Percentiles rank a stretch among this genome's conserved stretches.
These are phyloP conservation scores for Sisymbrium irio DNA, from an alignment of 345 rosid genomes.

Conservation along the genomic window DNA sequence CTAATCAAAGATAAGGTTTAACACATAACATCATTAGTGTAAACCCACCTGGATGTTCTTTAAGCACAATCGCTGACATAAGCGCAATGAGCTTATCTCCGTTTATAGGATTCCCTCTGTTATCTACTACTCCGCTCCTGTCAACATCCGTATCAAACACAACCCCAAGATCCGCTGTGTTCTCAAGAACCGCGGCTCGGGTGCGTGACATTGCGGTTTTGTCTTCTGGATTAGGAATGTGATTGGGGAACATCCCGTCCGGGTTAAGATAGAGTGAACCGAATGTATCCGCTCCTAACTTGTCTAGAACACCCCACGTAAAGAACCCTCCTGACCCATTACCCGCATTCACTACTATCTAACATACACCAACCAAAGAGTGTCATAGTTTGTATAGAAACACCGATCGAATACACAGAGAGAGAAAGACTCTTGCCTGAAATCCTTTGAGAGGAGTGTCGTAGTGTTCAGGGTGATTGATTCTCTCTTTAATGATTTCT, in stretches of 20 bases:
- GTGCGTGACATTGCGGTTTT: slow-evolving; percentile 85
- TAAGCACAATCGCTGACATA: slow-evolving; percentile 76
- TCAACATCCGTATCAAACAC: slow-evolving; percentile 97
- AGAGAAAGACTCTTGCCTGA: slow-evolving; percentile 48
- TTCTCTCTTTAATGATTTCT: slow-evolving; percentile 65
- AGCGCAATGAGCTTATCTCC: slow-evolving; percentile 91
- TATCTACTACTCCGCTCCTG: slow-evolving; percentile 87
- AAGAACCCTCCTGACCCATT: slow-evolving; percentile 97
- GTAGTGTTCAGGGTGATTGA: slow-evolving; percentile 76
- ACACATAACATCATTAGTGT: background rate
- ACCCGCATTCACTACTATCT: slow-evolving; percentile 90
- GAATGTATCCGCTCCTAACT: slow-evolving; percentile 85
- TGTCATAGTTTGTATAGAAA: background rate
- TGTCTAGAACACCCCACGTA: slow-evolving; percentile 82
- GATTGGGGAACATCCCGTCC: slow-evolving; percentile 92
- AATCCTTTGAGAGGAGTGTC: slow-evolving; percentile 80
- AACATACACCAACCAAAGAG: slow-evolving; percentile 18
- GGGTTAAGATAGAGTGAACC: slow-evolving; percentile 85
- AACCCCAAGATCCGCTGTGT: slow-evolving; percentile 85
- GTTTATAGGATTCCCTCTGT: slow-evolving; percentile 72
- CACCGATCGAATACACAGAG: background rate
- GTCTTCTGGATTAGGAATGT: slow-evolving; percentile 93
- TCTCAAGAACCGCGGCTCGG: slow-evolving; percentile 62
- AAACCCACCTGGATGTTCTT: slow-evolving; percentile 70
- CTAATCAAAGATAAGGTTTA: background rate